Evolutionary conservation across 768 basidiomycete genomes (phyloP), one percentile per base, ranked within the genome.

Genomic region (Boletus patriciae): DNA sequence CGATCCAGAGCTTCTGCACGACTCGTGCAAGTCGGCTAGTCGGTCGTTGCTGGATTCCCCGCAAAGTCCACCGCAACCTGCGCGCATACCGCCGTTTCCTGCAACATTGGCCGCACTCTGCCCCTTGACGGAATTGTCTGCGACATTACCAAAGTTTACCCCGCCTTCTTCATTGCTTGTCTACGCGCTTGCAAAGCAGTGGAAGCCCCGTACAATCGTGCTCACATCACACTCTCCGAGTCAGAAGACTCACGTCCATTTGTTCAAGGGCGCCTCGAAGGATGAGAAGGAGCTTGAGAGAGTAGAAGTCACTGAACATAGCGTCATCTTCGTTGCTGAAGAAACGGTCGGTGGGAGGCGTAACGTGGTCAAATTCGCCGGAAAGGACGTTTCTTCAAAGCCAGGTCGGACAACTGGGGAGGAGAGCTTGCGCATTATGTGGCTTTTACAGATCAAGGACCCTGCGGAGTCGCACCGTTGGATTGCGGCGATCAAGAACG

Each of bases 281-380:
- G 84, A 86, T 19, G 88, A 89, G 59, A 81, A 74, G 49, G 90
- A 92, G 70, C 59, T 90, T 7, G 88, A 92, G 69, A 77, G 90
- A 42, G 71, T 92, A 34, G 84, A 85, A 65, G 90, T 92, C 61
- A 86, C 85, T 56, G 87, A 88, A 62, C 83, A 87, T 34, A 89
- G 85, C 48, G 84, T 87, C 49, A 86, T 90, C 15, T 91, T 85
- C 59, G 81, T 92, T 21, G 81, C 88, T 0, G 89, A 88, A 45
- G 74, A 74, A 44, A 76, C 77, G 15, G 72, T 79, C 7, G 76
- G 75, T 11, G 78, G 80, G 3, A 73, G 76, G 46, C 66, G 73
- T 4, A 70, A 79, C 59, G 84, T 90, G 12, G 77, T 92, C 61
- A 87, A 86, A 64, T 79, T 92, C 16, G 86, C 81, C 18, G 88